Evolutionary conservation across 2,329 filamentous ascomycete species (phyloP).

Genomic region (Hypomyces perniciosus): DNA sequence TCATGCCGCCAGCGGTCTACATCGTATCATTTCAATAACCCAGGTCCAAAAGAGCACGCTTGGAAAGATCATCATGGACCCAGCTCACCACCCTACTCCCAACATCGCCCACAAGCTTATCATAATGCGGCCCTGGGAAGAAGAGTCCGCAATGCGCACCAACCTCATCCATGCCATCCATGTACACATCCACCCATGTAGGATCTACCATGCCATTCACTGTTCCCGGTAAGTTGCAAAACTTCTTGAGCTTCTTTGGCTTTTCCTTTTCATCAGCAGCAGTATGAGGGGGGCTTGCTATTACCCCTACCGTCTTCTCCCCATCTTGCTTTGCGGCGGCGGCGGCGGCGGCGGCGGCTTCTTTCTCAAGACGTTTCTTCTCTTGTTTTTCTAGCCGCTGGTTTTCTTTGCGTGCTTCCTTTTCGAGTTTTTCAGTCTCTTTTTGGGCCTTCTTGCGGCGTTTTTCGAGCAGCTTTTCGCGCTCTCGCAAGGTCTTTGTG

Average conservation of each 20-base stretch:
- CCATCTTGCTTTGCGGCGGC: constrained; percentile 5
- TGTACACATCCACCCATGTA: constrained; percentile 72
- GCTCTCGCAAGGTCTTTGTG: constrained; percentile 57
- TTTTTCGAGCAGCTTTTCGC: constrained; percentile 54
- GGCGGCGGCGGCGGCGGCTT: constrained; percentile 22
- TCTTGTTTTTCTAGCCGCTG: constrained; percentile 22
- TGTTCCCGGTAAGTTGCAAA: constrained; percentile 65
- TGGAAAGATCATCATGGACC: constrained; percentile 57
- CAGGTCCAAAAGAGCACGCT: constrained; percentile 31
- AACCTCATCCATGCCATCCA: constrained; percentile 80
- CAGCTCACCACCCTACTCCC: constrained; percentile 60
- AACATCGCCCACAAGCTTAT: constrained; percentile 69
- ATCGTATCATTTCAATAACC: background rate
- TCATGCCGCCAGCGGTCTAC: too few species aligned
- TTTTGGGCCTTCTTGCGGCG: constrained; percentile 40
- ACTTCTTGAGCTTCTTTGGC: constrained; percentile 60
- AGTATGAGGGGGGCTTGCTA: background rate
- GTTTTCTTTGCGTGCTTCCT: constrained; percentile 26
- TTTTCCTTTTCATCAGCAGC: constrained; percentile 19
- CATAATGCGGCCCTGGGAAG: constrained; percentile 66
- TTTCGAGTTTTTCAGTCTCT: constrained; percentile 33
- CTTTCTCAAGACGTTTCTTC: constrained; percentile 24
- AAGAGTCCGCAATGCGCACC: constrained; percentile 81
- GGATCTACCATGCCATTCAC: constrained; percentile 53
- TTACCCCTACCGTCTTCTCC: constrained; percentile 2